These are phyloP conservation scores for Epipyxis sp. DNA, from an alignment of 108 stramenopile genomes.

Conservation along the genomic window DNA sequence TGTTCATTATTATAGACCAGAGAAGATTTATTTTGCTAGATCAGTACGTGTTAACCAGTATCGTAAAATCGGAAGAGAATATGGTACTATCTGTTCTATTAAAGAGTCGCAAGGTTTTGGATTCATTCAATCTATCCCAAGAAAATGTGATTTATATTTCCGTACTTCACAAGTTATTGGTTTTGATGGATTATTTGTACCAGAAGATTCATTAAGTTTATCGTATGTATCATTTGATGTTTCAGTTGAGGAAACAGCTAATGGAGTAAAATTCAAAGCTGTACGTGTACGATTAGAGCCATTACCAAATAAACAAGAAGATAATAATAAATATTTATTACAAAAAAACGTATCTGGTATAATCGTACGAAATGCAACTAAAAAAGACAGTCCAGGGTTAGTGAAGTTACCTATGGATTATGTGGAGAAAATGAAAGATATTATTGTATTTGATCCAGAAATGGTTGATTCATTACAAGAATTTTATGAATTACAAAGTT, in stretches of 20 bases:
- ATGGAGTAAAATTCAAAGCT: neutral
- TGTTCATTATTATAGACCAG: slow-evolving; percentile 16
- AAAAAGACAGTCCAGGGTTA: slow-evolving; percentile 16
- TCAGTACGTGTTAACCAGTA: neutral
- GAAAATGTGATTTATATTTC: slow-evolving; percentile 10
- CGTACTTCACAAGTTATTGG: neutral
- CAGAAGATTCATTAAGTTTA: neutral
- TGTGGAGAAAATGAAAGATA: neutral
- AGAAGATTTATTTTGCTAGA: slow-evolving; percentile 16
- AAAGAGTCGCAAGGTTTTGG: slow-evolving; percentile 15
- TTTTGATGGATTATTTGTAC: neutral
- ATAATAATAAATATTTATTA: neutral
- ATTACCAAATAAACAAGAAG: neutral
- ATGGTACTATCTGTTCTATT: slow-evolving; percentile 5
- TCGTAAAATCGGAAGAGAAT: neutral
- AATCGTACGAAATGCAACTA: slow-evolving; percentile 1
- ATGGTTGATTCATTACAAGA: neutral
- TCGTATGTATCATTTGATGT: slow-evolving; percentile 2
- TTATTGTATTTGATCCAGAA: neutral
- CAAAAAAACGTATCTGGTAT: neutral
- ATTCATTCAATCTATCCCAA: neutral
- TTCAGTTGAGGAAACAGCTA: neutral
- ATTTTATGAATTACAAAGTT: neutral
- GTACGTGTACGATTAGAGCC: neutral
- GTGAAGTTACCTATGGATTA: neutral